phyloP scores from a whole-genome alignment of 768 basidiomycete genomes.

The Kockovaella imperatae region DNA sequence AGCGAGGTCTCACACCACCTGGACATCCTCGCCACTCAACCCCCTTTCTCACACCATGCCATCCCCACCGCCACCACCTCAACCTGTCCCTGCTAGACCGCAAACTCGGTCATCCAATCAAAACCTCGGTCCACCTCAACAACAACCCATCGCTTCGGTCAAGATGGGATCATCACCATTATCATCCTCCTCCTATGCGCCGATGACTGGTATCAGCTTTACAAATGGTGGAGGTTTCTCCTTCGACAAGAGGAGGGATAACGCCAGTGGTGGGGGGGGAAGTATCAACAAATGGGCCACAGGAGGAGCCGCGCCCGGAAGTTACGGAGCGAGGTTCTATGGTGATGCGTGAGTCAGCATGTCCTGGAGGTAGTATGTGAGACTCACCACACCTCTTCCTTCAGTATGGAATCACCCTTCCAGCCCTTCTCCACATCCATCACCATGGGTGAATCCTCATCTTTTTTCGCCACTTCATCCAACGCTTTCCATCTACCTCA shows the following conservation, averaged over 20 bases:
- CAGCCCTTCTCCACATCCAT: conserved; percentile 33
- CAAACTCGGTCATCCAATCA: conserved; percentile 7
- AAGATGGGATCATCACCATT: conserved; percentile 16
- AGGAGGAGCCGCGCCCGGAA: conserved; percentile 20
- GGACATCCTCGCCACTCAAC: too few relatives aligned
- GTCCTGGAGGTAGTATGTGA: background rate
- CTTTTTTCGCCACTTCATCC: conserved; percentile 26
- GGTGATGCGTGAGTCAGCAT: conserved; percentile 27
- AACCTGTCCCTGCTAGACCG: conserved; percentile 19
- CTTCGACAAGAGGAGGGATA: conserved; percentile 20
- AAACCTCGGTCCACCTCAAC: conserved; percentile 2
- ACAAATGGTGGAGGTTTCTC: conserved; percentile 34
- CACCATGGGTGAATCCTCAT: conserved; percentile 30
- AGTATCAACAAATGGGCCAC: conserved; percentile 14
- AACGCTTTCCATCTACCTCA: conserved; percentile 29
- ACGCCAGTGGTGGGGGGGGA: conserved; percentile 9
- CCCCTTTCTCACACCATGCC: too few relatives aligned
- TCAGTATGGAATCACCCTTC: conserved; percentile 26
- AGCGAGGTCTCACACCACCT: too few relatives aligned
- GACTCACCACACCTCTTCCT: background rate
- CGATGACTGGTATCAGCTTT: conserved; percentile 37
- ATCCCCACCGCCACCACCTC: conserved; percentile 19
- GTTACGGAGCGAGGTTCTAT: conserved; percentile 39
- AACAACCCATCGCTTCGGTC: conserved; percentile 7
- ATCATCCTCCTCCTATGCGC: conserved; percentile 34